Evolutionary conservation across 2,329 filamentous ascomycete species (phyloP), one percentile per base, ranked within the genome.

Genomic region (Hypoxylon sp.): DNA sequence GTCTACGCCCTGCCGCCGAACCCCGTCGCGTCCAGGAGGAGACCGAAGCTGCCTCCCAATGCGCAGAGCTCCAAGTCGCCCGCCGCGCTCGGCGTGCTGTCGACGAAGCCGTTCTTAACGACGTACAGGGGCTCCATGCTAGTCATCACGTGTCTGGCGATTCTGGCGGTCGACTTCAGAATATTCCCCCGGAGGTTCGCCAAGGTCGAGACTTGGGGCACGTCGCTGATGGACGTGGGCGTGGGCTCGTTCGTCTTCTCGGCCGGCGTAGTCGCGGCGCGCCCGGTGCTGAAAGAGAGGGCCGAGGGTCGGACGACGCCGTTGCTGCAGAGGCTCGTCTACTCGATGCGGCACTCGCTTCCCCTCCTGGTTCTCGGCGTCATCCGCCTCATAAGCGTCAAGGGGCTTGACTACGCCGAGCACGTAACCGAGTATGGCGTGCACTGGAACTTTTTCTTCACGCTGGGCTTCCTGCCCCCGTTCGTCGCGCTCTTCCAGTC

Each of bases 401-500:
- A 99, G 77, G 91, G 91, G 5, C 79, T 97, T 24, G 92, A 98
- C 72, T 99, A 99, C 72, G 93, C 93, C 2, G 95, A 99, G 74
- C 95, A 99, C 78, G 92, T 97, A 56, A 92, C 91, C 11, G 95
- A 99, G 73, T 99, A 99, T 71, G 95, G 95, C 38, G 91, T 99
- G 8, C 95, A 99, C 75, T 99, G 95, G 95, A 99, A 99, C 75
- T 99, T 99, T 75, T 99, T 99, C 82, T 98, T 98, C 77, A 99
- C 95, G 0, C 81, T 99, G 8, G 93, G 88, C 4, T 84, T 97
- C 43, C 78, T 99, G 20, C 92, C 94, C 0, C 93, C 93, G 0
- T 96, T 96, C 69, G 87, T 96, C 48, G 92, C 94, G 23, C 73
- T 95, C 0, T 91, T 94, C 59, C 91, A 96, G 72, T 84, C 89